phyloP scores from a whole-genome alignment of 306 rosid genomes.

The Begonia masoniana region DNA sequence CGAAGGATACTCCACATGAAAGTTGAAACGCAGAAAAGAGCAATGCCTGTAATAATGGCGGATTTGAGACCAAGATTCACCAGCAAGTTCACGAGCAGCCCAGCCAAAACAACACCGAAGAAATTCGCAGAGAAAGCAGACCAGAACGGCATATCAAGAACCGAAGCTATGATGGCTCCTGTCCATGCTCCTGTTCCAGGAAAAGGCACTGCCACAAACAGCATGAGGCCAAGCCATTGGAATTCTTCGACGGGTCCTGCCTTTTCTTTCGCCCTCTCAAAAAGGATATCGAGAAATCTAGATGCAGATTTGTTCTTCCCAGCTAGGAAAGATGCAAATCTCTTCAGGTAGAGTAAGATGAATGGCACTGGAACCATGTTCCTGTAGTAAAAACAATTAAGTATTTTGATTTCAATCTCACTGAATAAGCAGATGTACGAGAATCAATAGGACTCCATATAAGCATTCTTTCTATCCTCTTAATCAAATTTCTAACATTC shows the following conservation, averaged over 20 bases:
- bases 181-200: slow-evolving; percentile 99
- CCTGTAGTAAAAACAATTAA: slow-evolving; percentile 25
- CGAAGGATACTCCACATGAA: slow-evolving; percentile 91
- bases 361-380: slow-evolving; percentile 93
- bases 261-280: slow-evolving; percentile 68
- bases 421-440: too few relatives aligned
- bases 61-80: slow-evolving; percentile 86
- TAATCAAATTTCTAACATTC: too few relatives aligned
- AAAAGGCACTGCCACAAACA: slow-evolving; percentile 94
- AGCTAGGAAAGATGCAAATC: slow-evolving; percentile 56
- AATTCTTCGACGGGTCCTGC: slow-evolving; percentile 94
- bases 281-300: slow-evolving; percentile 43
- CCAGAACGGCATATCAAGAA: slow-evolving; percentile 96
- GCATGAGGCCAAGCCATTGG: slow-evolving; percentile 94
- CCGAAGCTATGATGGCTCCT: slow-evolving; percentile 75
- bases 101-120: slow-evolving; percentile 73
- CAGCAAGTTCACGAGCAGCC: slow-evolving; percentile 73
- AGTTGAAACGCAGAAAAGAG: slow-evolving; percentile 74
- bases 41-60: slow-evolving; percentile 51
- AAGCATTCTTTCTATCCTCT: too few relatives aligned
- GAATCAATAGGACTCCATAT: too few relatives aligned
- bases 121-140: slow-evolving; percentile 70
- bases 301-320: slow-evolving; percentile 50
- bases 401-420: too few relatives aligned
- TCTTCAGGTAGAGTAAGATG: slow-evolving; percentile 69